phyloP scores from a whole-genome alignment of 2,329 filamentous ascomycete species.

The Paecilomyces sp. region DNA sequence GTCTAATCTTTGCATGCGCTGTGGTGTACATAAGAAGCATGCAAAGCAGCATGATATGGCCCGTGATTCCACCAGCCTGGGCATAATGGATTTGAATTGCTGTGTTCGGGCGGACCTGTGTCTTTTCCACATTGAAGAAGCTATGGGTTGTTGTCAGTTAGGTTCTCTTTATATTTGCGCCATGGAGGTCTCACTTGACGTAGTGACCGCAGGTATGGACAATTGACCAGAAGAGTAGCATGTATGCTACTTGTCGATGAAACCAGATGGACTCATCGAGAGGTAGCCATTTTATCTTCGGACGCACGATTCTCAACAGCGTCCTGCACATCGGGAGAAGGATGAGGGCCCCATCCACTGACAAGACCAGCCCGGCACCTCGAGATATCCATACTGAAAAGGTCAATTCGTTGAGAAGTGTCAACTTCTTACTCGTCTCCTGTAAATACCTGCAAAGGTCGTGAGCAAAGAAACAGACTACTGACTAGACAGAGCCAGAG shows the following conservation, averaged over 20 bases:
- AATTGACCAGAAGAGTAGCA: constrained; percentile 73
- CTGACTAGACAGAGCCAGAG: neutral
- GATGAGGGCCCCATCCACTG: constrained; percentile 79
- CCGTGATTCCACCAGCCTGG: constrained; percentile 84
- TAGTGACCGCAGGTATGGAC: constrained; percentile 78
- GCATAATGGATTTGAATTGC: constrained; percentile 89
- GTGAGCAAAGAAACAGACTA: constrained; percentile 13
- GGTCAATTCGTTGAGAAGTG: constrained; percentile 68
- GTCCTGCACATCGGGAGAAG: constrained; percentile 92
- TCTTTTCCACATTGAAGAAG: constrained; percentile 91
- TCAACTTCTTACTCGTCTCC: constrained; percentile 57
- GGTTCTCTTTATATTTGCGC: neutral
- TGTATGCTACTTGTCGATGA: constrained; percentile 88
- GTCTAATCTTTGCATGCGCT: constrained; percentile 83
- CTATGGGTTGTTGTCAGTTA: constrained; percentile 38
- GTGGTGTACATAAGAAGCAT: constrained; percentile 99
- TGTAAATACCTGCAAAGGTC: constrained; percentile 65
- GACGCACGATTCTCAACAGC: constrained; percentile 73
- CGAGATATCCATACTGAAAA: constrained; percentile 96
- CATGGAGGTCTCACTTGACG: constrained; percentile 63
- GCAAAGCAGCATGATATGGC: constrained; percentile 96
- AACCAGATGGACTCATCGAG: constrained; percentile 98
- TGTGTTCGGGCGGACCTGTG: constrained; percentile 69
- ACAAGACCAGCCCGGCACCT: constrained; percentile 80
- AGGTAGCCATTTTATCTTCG: constrained; percentile 79